Evolutionary conservation across 164 flowering plant genomes (phyloP), one percentile per base, ranked within the genome.

Genomic region (Aristolochia contorta): DNA sequence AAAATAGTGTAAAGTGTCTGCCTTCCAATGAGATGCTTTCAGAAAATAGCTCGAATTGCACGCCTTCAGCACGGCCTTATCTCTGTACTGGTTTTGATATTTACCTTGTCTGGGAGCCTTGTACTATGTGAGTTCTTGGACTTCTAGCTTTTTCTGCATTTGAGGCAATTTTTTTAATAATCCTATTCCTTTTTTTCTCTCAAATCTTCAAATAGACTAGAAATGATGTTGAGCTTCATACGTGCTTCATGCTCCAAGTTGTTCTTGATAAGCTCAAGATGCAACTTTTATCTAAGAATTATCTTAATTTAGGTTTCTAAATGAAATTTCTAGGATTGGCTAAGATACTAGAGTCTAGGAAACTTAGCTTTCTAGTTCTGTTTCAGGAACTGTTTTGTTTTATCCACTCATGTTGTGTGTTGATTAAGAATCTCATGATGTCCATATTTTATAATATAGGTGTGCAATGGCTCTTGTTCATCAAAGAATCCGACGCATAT

Each of bases 381-480:
- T 37, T 37, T 37, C 43, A 37, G 43, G 12, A 1, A 8, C 25
- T 21, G 21, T 18, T 58, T 27, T 20, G 16, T 54, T 16, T 54
- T 14, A 20, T 54, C 15, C 0, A 20, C 24, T 7, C 15, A 14
- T 54, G 6, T 23, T 23, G 0, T 57, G 21, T 16, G 18, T 57
- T 15, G 19, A 56, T 32, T 46, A 16, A 58, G 47, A 16, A 8
- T 48, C 57, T 2, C 18, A 53, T 6, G 30, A 13, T 4, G 2
- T 21, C 14, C 16, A n/a, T 45, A 9, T 16, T 46, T 21, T 47
- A 2, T 20, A 23, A 66, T 64, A 43, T 64, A 90, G 97, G 97
- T 89, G 96, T 75, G 90, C 98, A 18, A 92, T 92, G 98, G 96
- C 96, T 3, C 86, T 92, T 60, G 89, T 92, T 27, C 98, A 92